A percentile compares a stretch with the other conserved stretches of the same genome.
Evolutionary conservation across 495 filamentous ascomycete species (phyloP).

Genomic region (Jackrogersella multiformis): DNA sequence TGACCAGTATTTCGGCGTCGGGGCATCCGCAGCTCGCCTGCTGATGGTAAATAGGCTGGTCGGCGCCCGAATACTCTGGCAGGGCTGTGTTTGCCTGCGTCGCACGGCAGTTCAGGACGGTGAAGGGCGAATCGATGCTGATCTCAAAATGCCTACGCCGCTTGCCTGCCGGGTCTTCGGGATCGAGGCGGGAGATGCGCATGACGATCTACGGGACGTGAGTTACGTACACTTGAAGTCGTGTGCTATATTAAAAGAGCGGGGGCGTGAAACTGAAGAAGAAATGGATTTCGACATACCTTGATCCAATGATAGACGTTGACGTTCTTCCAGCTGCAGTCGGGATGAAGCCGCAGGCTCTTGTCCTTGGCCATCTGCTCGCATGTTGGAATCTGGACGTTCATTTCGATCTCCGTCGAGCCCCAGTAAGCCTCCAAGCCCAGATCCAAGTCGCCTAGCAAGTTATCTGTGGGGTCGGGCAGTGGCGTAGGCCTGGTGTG

Average conservation of each 20-base stretch:
- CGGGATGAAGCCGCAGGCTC: slow-evolving; percentile 79
- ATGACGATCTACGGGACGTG: slow-evolving; percentile 82
- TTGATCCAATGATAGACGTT: slow-evolving; percentile 99
- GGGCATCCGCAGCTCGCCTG: slow-evolving; percentile 81
- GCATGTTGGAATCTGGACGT: slow-evolving; percentile 92
- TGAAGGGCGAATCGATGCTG: slow-evolving; percentile 97
- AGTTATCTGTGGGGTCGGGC: slow-evolving; percentile 67
- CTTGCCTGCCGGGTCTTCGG: slow-evolving; percentile 74
- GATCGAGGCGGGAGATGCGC: slow-evolving; percentile 88
- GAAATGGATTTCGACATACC: slow-evolving; percentile 61
- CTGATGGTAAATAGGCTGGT: slow-evolving; percentile 49
- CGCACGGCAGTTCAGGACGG: slow-evolving; percentile 92
- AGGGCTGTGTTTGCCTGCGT: slow-evolving; percentile 90
- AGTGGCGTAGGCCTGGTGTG: slow-evolving; percentile 50
- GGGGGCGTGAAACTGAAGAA: neutral
- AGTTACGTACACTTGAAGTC: slow-evolving; percentile 27
- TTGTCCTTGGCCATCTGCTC: slow-evolving; percentile 86
- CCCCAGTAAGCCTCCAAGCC: slow-evolving; percentile 73
- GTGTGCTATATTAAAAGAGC: too few relatives aligned
- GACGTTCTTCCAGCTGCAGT: slow-evolving; percentile 95
- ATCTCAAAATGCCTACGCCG: slow-evolving; percentile 97
- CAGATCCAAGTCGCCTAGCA: slow-evolving; percentile 81
- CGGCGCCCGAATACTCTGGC: slow-evolving; percentile 79
- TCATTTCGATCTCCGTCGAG: slow-evolving; percentile 97
- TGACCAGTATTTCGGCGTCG: slow-evolving; percentile 65